Base-by-base conservation (phyloP, 2,329 filamentous ascomycete genomes). In the Aspergillus spinulosporus region DNA sequence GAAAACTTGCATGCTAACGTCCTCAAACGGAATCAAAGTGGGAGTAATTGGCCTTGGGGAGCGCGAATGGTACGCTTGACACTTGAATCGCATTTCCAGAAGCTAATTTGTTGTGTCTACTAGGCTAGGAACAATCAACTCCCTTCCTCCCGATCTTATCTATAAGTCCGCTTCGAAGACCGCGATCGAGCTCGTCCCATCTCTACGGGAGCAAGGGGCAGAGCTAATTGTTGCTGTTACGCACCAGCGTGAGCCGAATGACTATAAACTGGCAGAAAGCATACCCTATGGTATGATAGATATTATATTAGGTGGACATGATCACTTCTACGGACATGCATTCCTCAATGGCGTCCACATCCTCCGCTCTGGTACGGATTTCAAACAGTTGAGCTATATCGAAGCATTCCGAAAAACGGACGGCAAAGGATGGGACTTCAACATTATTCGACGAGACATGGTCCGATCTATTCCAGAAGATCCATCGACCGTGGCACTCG, bases 341-440 rank as follows among this genome's bases (percentile, higher is more conserved):
- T 68, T 92, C 54, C 82, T 94, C 71, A 92, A 92, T 59, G 88
- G 87, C 7, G 89, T 85, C 0, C 92, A 96, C 66, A 84, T 96
- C 2, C 78, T 97, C n/a, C 84, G 92, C 1, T 95, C 90, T 0
- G 92, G 92, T 0, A 90, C 87, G 14, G 92, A 97, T 71, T 97
- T 96, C 76, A 95, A 94, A 74, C 89, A 97, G 70, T 78, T 96
- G 34, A 94, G 89, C 68, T 96, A 96, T 68, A 82, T 97, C 52
- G 90, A 96, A 71, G 88, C 85, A 1, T 84, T 89, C 64, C 80
- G 84, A 21, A 84, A 82, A 60, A 56, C 70, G 1, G 71, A 75
- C 31, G 78, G 60, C 64, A 77, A 67, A 12, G 81, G 82, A 14
- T 96, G 91, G 91, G 84, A 93, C 61, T 87, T 95, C 63, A 84